Conservation (phyloP, 2,329 filamentous ascomycete species). For the Canariomyces notabilis region DNA sequence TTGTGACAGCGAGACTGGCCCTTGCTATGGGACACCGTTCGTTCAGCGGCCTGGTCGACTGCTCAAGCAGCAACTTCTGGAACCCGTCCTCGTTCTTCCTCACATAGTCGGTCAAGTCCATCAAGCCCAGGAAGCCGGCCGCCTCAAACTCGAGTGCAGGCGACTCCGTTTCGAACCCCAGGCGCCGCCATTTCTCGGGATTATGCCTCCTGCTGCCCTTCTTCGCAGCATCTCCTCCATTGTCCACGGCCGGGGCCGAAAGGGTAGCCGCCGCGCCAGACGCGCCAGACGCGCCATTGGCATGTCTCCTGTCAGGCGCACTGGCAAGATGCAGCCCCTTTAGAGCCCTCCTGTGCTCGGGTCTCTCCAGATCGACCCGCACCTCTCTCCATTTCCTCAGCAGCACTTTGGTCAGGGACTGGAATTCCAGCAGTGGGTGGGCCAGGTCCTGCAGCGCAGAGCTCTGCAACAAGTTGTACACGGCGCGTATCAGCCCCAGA, state of each 20-base stretch:
- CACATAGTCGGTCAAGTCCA: constrained; percentile 94
- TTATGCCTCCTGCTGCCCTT: constrained; percentile 69
- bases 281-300: constrained; percentile 34
- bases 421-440: constrained; percentile 87
- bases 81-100: constrained; percentile 88
- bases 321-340: constrained; percentile 83
- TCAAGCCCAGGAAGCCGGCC: constrained; percentile 88
- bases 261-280: constrained; percentile 23
- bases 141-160: constrained; percentile 80
- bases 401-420: constrained; percentile 82
- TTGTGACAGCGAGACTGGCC: constrained; percentile 79
- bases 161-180: constrained; percentile 88
- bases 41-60: constrained; percentile 64
- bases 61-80: constrained; percentile 86
- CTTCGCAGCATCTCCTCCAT: constrained; percentile 36
- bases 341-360: constrained; percentile 82
- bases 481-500: constrained; percentile 84
- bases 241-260: constrained; percentile 26
- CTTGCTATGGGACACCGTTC: constrained; percentile 83
- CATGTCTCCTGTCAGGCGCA: constrained; percentile 55
- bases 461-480: constrained; percentile 91
- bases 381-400: constrained; percentile 85
- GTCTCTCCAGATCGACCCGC: constrained; percentile 74
- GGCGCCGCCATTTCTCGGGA: constrained; percentile 84
- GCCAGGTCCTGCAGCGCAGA: constrained; percentile 86